Percentiles rank a stretch among this genome's conserved stretches.
Evolutionary conservation across 441 rosid genomes (phyloP).

Genomic region (Macaranga tanarius): DNA sequence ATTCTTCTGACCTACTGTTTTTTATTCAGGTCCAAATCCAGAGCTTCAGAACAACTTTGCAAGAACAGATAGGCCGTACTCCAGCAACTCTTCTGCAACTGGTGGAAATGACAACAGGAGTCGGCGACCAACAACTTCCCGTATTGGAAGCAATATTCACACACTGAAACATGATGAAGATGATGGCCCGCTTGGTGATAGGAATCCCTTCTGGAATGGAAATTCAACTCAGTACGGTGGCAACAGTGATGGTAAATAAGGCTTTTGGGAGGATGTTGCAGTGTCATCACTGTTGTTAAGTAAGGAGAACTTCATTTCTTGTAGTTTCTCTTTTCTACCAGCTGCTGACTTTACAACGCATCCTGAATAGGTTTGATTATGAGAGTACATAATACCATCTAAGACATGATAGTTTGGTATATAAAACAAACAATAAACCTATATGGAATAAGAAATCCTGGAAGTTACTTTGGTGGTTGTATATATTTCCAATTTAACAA

Average conservation of each 20-base stretch:
- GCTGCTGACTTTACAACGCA: not conserved
- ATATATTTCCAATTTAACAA: no score
- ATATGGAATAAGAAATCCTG: no score
- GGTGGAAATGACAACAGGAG: conserved; percentile 38
- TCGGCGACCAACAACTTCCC: conserved; percentile 45
- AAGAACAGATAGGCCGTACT: conserved; percentile 29
- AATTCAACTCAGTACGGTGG: conserved; percentile 86
- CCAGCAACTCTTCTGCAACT: conserved; percentile 26
- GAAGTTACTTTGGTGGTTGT: no score
- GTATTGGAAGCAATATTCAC: conserved; percentile 69
- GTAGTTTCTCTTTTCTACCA: not conserved
- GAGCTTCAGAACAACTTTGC: conserved; percentile 36
- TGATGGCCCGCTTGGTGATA: conserved; percentile 49
- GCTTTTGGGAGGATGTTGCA: not conserved
- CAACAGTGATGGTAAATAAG: conserved; percentile 35
- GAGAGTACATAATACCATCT: no score
- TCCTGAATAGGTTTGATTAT: no score
- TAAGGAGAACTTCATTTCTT: not conserved
- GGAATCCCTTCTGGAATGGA: conserved; percentile 87
- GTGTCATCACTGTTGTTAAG: not conserved
- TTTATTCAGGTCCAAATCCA: conserved; percentile 53
- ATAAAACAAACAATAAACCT: no score
- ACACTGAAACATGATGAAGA: conserved; percentile 73
- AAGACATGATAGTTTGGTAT: no score
- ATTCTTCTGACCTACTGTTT: not conserved